Conservation (phyloP, 2,329 filamentous ascomycete species). For the Whalleya microplaca region DNA sequence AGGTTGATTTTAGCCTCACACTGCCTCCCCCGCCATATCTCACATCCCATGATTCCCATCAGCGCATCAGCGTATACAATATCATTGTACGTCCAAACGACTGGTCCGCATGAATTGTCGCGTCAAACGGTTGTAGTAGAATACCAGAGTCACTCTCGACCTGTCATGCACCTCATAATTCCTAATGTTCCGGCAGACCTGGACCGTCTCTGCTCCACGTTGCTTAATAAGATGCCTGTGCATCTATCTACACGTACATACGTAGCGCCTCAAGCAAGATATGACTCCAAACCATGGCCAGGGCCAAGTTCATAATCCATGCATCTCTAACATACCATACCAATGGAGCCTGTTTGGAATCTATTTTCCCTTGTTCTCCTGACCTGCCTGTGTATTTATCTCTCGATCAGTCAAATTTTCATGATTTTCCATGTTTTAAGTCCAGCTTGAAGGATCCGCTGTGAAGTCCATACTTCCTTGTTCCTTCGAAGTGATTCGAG, state of each 20-base stretch:
- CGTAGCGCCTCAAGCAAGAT: neutral
- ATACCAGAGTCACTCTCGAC: constrained; percentile 17
- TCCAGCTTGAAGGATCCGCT: neutral
- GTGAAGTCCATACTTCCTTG: neutral
- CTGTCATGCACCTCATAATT: constrained; percentile 21
- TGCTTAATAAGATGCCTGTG: neutral
- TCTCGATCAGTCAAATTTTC: neutral
- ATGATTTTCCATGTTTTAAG: neutral
- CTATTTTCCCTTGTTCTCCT: neutral
- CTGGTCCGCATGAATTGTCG: constrained; percentile 24
- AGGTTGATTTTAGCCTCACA: constrained; percentile 6
- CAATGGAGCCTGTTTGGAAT: neutral
- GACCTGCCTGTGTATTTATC: neutral
- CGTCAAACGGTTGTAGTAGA: constrained; percentile 21
- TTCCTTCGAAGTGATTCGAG: constrained; percentile 2
- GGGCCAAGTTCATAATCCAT: neutral
- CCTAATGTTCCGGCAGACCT: constrained; percentile 14
- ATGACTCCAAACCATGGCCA: neutral
- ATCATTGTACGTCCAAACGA: constrained; percentile 12
- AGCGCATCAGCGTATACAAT: constrained; percentile 3
- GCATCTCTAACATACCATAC: neutral
- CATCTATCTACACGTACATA: constrained; percentile 11
- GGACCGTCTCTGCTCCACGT: constrained; percentile 9
- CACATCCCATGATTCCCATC: neutral
- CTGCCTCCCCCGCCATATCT: constrained; percentile 11